Percentiles rank a stretch among this genome's conserved stretches.
Evolutionary conservation across 2,329 filamentous ascomycete genomes (phyloP).

Genomic region (Immersiporthe knoxdaviesiana): DNA sequence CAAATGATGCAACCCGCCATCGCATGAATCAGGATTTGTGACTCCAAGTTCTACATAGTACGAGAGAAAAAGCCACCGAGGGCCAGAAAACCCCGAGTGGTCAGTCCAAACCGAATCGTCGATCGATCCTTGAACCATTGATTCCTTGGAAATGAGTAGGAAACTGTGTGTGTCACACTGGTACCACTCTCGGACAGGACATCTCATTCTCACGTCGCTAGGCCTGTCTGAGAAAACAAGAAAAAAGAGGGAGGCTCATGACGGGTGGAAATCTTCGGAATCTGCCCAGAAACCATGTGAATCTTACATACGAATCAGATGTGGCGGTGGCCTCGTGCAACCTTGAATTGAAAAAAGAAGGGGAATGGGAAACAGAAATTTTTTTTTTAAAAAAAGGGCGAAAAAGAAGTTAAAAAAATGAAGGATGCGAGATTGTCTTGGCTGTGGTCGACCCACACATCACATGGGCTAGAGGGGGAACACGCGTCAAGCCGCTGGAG

Average conservation of each 20-base stretch:
- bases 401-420: background rate
- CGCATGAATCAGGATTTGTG: too few species aligned
- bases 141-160: background rate
- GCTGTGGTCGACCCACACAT: constrained; percentile 1
- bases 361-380: background rate
- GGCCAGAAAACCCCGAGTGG: too few species aligned
- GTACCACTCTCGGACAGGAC: background rate
- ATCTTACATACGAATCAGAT: background rate
- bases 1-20: background rate
- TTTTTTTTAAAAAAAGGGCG: too few species aligned
- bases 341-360: background rate
- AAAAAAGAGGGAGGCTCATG: background rate
- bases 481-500: background rate
- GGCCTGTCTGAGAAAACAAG: background rate
- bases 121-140: background rate
- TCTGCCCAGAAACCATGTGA: background rate
- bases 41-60: background rate
- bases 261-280: background rate
- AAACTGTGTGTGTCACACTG: background rate
- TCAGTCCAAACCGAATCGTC: background rate
- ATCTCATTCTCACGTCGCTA: background rate
- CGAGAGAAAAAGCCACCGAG: background rate
- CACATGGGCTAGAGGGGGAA: background rate
- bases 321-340: background rate
- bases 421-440: background rate